Percentiles rank a stretch among this genome's conserved stretches.
Evolutionary conservation across 805 yeast genomes (phyloP).

Genomic region (Candida khao-thaluensis): DNA sequence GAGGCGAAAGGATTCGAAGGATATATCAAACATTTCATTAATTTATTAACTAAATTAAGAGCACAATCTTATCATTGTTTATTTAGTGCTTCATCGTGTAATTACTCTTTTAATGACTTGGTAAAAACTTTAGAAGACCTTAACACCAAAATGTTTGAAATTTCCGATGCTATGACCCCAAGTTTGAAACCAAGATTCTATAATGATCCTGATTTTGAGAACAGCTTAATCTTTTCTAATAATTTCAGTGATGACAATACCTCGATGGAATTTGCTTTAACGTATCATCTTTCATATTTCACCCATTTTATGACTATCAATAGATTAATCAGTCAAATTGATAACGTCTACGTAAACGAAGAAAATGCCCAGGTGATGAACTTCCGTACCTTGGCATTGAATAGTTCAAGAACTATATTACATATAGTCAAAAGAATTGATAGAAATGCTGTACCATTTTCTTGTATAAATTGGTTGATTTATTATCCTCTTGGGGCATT

Average conservation of each 20-base stretch:
- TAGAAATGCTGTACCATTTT: slow-evolving; percentile 18
- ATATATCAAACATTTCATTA: slow-evolving; percentile 13
- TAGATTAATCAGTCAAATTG: slow-evolving; percentile 21
- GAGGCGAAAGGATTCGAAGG: slow-evolving; percentile 12
- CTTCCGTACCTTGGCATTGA: slow-evolving; percentile 30
- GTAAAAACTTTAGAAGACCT: slow-evolving; percentile 22
- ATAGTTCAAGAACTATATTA: slow-evolving; percentile 39
- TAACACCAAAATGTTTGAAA: slow-evolving; percentile 28
- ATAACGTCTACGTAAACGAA: slow-evolving; percentile 12
- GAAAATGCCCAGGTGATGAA: slow-evolving; percentile 19
- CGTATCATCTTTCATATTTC: slow-evolving; percentile 31
- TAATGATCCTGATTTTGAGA: slow-evolving; percentile 30
- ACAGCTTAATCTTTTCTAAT: slow-evolving; percentile 5
- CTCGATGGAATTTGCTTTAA: slow-evolving; percentile 12
- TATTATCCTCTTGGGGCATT: slow-evolving; percentile 34
- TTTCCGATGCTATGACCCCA: slow-evolving; percentile 21
- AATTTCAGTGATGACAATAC: background rate
- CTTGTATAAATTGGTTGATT: slow-evolving; percentile 32
- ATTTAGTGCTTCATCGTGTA: slow-evolving; percentile 30
- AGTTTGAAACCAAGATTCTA: slow-evolving; percentile 29
- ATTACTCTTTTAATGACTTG: slow-evolving; percentile 20
- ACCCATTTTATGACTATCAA: slow-evolving; percentile 38
- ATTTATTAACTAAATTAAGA: slow-evolving; percentile 26
- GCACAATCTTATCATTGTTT: slow-evolving; percentile 28
- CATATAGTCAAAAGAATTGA: slow-evolving; percentile 23